phyloP scores from a whole-genome alignment of 257 asterid species.

The Nicotiana obtusifolia region DNA sequence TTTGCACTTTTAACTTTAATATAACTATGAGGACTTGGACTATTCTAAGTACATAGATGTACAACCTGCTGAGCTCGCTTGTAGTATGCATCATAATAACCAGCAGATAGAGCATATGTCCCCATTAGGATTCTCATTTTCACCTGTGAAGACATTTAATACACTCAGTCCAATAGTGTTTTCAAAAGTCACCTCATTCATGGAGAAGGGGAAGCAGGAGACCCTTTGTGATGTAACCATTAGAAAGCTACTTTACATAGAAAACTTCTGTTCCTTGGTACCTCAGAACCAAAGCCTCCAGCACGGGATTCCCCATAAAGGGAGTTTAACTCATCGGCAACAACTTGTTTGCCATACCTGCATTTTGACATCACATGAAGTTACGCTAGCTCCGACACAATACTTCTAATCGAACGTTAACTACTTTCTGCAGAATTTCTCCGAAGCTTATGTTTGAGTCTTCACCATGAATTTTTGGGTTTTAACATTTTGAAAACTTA shows the following conservation, averaged over 20 bases:
- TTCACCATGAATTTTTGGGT: not conserved
- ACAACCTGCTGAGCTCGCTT: constrained; percentile 95
- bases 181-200: not conserved
- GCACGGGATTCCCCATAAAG: constrained; percentile 85
- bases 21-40: not conserved
- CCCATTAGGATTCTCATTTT: constrained; percentile 97
- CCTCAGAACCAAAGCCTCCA: constrained; percentile 96
- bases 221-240: not conserved
- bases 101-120: constrained; percentile 97
- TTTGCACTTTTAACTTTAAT: not conserved
- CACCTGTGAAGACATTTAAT: constrained; percentile 44
- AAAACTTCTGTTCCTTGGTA: constrained; percentile 19
- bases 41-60: not conserved
- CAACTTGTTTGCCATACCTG: constrained; percentile 83
- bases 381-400: not conserved
- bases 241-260: not conserved
- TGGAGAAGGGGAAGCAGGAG: not conserved
- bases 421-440: not conserved
- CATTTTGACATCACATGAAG: not conserved
- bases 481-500: not conserved
- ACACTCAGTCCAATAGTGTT: not conserved
- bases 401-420: not conserved
- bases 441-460: not conserved
- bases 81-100: constrained; percentile 97
- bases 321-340: constrained; percentile 67